Base-by-base conservation (phyloP, 306 rosid species). In the Dalbergia oliveri region DNA sequence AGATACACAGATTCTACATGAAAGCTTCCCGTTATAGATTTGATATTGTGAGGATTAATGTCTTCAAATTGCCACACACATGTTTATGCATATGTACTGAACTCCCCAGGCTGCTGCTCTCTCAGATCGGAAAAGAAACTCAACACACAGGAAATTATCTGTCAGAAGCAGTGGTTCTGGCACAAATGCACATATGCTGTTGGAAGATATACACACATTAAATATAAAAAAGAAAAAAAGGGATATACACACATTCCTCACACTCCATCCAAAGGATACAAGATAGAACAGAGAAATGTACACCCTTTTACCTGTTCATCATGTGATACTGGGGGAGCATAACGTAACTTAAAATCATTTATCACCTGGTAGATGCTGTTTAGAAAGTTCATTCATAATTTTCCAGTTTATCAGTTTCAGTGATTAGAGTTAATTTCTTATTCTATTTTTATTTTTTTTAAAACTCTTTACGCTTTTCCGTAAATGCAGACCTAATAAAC, bases 1-100 rank as follows among this genome's bases (percentile, higher is more conserved):
- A 90, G 86, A 78, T 80, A 91, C 11, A 68, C 41, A 59, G 89
- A 83, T 71, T 82, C 97, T 4, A 43, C 85, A 66, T 87, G 73
- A 87, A 43, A 53, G 72, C 13, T 33, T 72, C 60, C 33, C 19
- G 35, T 59, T 10, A 57, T 69, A 50, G 84, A 19, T 35, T 53
- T 79, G 75, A 49, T 72, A 45, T 61, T 59, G 34, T 71, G 77
- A 80, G 75, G 79, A 51, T 62, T 45, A 53, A 10, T 69, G 66
- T 86, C 78, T 65, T 66, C 75, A 43, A 45, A 51, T n/a, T 76
- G 68, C 15, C 8, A 12, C 76, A 64, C 43, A 5, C 16, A 56
- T 57, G 19, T 69, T 54, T 77, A 15, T 70, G 45, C 81, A 69
- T 54, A 41, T 35, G 56, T 6, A 39, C 59, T 82, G 69, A 71